Conservation (phyloP, 768 basidiomycete species). For the Russula virescens region DNA sequence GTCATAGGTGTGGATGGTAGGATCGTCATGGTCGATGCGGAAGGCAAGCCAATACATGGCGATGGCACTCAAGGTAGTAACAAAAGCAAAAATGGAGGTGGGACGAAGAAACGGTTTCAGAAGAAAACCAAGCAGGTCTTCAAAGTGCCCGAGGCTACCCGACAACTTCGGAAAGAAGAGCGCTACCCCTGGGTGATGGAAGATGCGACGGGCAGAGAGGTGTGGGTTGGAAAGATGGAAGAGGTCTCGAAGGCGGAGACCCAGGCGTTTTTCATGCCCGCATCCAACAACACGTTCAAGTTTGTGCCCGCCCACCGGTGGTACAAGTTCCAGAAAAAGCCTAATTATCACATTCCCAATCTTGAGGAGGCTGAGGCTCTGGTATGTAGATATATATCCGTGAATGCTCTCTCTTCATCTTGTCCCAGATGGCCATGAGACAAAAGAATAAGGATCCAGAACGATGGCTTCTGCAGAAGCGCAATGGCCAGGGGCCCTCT, state of each 20-base stretch:
- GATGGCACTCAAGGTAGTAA: slow-evolving; percentile 38
- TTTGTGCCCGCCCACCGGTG: slow-evolving; percentile 84
- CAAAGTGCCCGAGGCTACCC: slow-evolving; percentile 67
- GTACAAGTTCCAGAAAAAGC: slow-evolving; percentile 90
- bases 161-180: slow-evolving; percentile 80
- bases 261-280: slow-evolving; percentile 80
- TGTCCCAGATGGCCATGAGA: slow-evolving; percentile 42
- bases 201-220: slow-evolving; percentile 61
- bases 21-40: slow-evolving; percentile 75
- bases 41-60: slow-evolving; percentile 61
- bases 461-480: slow-evolving; percentile 59
- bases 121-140: slow-evolving; percentile 83
- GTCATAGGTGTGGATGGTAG: slow-evolving; percentile 73
- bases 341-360: slow-evolving; percentile 65
- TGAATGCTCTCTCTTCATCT: slow-evolving; percentile 25
- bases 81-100: slow-evolving; percentile 32
- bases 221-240: slow-evolving; percentile 81
- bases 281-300: slow-evolving; percentile 75
- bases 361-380: slow-evolving; percentile 62
- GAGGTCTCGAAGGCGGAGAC: slow-evolving; percentile 65
- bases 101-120: slow-evolving; percentile 66
- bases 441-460: slow-evolving; percentile 74
- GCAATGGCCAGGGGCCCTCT: slow-evolving; percentile 55
- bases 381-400: slow-evolving; percentile 41
- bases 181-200: slow-evolving; percentile 91